phyloP scores from a whole-genome alignment of 2,329 filamentous ascomycete genomes.

The Fusarium annulatum region DNA sequence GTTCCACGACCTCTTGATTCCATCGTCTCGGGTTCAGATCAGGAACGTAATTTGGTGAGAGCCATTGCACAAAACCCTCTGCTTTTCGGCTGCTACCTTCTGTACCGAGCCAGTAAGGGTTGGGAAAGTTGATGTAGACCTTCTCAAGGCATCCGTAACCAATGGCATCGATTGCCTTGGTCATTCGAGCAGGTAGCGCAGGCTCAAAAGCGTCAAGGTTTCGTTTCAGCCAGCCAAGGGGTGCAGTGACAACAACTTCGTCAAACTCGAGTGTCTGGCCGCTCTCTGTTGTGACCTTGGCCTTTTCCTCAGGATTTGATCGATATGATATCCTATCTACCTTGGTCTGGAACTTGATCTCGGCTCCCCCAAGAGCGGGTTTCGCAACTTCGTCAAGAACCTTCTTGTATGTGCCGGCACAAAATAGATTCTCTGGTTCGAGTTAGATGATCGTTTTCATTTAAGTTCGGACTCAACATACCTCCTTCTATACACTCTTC shows the following conservation, averaged over 20 bases:
- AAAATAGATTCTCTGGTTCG: constrained; percentile 67
- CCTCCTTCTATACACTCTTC: constrained; percentile 81
- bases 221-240: constrained; percentile 75
- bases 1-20: constrained; percentile 81
- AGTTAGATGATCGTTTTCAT: neutral
- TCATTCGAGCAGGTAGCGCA: constrained; percentile 65
- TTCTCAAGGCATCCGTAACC: constrained; percentile 80
- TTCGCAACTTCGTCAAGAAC: constrained; percentile 68
- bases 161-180: constrained; percentile 70
- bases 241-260: constrained; percentile 74
- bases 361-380: constrained; percentile 65
- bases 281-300: constrained; percentile 59
- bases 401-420: constrained; percentile 68
- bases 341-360: constrained; percentile 63
- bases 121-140: constrained; percentile 77
- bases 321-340: constrained; percentile 56
- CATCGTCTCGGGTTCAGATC: constrained; percentile 72
- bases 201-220: constrained; percentile 71
- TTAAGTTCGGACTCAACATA: constrained; percentile 44
- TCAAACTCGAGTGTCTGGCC: constrained; percentile 67
- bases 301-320: constrained; percentile 45
- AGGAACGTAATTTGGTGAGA: constrained; percentile 74
- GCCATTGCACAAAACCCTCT: constrained; percentile 80
- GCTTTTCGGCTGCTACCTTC: constrained; percentile 57
- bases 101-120: constrained; percentile 74